Evolutionary conservation across 108 stramenopile species (phyloP).

Genomic region (Cyclotella cryptica): DNA sequence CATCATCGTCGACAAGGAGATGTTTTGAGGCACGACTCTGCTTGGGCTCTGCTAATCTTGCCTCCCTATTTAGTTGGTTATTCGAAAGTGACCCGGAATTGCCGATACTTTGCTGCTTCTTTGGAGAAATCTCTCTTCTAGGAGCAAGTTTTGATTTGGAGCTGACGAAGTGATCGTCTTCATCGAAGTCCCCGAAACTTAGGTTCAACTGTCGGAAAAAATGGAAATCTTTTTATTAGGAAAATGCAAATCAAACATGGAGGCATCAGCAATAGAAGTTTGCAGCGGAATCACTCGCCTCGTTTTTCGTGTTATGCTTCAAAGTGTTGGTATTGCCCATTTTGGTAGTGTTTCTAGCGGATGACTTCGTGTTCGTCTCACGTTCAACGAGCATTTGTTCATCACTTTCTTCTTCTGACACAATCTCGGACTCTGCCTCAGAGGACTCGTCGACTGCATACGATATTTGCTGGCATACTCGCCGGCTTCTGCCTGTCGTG

Average conservation of each 20-base stretch:
- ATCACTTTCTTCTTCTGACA: not conserved
- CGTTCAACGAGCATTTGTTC: not conserved
- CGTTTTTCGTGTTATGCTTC: too few species aligned
- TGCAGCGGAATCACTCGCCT: too few species aligned
- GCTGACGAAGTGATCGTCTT: not conserved
- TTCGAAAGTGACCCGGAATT: not conserved
- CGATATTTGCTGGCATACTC: not conserved
- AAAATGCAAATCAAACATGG: too few species aligned
- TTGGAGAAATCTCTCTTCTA: not conserved
- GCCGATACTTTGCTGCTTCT: not conserved
- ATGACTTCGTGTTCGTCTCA: not conserved
- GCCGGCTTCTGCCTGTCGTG: not conserved
- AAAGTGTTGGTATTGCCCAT: not conserved
- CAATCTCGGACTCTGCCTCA: not conserved
- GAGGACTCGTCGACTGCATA: not conserved
- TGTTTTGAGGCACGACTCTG: not conserved
- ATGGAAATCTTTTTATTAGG: too few species aligned
- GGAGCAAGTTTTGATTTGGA: conserved; percentile 3
- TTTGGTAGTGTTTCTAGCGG: not conserved
- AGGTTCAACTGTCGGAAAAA: not conserved
- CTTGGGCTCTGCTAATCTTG: not conserved
- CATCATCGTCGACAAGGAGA: too few species aligned
- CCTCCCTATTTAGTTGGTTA: not conserved
- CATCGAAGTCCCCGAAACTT: not conserved
- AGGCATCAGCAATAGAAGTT: too few species aligned